phyloP scores from a whole-genome alignment of 1,284 basidiomycete species.

The Porodaedalea pini region DNA sequence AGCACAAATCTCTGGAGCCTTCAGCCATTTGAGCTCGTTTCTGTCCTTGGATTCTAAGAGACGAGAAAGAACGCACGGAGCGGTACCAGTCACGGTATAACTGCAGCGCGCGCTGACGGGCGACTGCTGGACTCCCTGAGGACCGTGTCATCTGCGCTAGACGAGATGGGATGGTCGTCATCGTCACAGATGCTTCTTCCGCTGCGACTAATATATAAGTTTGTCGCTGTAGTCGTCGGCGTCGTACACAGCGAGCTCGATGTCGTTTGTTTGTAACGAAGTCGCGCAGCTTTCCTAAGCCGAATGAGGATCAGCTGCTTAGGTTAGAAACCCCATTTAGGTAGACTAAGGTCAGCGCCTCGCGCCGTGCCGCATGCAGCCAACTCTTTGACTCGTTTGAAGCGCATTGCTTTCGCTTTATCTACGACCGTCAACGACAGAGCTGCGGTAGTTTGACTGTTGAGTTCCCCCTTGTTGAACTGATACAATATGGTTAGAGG shows the following conservation, averaged over 20 bases:
- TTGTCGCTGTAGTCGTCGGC: not conserved
- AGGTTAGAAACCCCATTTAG: not conserved
- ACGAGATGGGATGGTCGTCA: slow-evolving; percentile 90
- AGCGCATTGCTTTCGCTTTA: not conserved
- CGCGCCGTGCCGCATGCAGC: too few relatives aligned
- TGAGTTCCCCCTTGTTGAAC: not conserved
- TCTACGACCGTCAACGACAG: too few relatives aligned
- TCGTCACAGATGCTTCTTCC: slow-evolving; percentile 34
- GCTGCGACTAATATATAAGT: not conserved
- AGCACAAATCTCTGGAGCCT: slow-evolving; percentile 87
- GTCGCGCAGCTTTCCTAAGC: slow-evolving; percentile 13
- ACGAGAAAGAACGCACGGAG: slow-evolving; percentile 51
- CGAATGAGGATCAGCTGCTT: not conserved
- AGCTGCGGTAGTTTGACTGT: too few relatives aligned
- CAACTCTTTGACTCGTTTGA: not conserved
- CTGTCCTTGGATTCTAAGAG: not conserved
- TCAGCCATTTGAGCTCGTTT: slow-evolving; percentile 38
- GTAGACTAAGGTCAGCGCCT: too few relatives aligned
- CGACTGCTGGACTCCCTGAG: slow-evolving; percentile 62
- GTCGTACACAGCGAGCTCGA: not conserved
- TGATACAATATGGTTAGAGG: slow-evolving; percentile 51
- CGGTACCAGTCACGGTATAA: slow-evolving; percentile 95
- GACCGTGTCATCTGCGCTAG: slow-evolving; percentile 70
- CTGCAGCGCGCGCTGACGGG: slow-evolving; percentile 67
- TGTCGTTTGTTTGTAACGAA: not conserved